Evolutionary conservation across 805 yeast species (phyloP), one percentile per base, ranked within the genome.

Genomic region (Maudiozyma barnettii): DNA sequence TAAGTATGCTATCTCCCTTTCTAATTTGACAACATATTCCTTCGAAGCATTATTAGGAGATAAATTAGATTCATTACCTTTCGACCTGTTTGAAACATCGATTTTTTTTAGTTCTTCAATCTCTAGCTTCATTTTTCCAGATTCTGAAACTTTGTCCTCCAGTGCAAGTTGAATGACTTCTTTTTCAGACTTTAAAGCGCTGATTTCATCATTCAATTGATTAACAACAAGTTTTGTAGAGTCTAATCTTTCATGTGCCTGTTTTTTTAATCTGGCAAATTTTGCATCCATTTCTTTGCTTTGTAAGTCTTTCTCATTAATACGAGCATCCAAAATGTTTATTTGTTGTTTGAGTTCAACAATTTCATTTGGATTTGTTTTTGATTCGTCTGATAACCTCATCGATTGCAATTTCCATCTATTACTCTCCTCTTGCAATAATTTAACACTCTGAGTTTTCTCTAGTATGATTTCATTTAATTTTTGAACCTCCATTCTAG

Each of bases 131-230:
- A 19, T 36, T 36, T 16, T 16, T 5, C 19, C 22, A 12, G 10
- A 18, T 36, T 36, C 39, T 18, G 20, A 36, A n/a, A n/a, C 14
- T 12, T 39, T 37, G 2, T 44, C 23, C 13, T 43, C 22, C 9
- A 47, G 18, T 4, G 30, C 3, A 12, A 21, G 18, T 45, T 44
- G 30, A 18, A 48, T 39, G 10, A 12, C 19, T 29, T 46, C 42
- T 10, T 43, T 40, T 13, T 42, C 39, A 16, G 39, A 37, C 48
- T 47, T 44, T 14, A 45, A 10, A 18, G 40, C 43, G 19, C 46
- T 61, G 13, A 70, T 51, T 49, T 72, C 66, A 6, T 55, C 49
- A 41, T 63, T 75, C 39, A 79, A 60, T 5, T 64, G 67, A 33
- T 67, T 65, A 26, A 73, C 61, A 8, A 66, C 65, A 6, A 57